Evolutionary conservation across 768 basidiomycete species (phyloP), one percentile per base, ranked within the genome.

Genomic region (Strobilomyces echinocephalus): DNA sequence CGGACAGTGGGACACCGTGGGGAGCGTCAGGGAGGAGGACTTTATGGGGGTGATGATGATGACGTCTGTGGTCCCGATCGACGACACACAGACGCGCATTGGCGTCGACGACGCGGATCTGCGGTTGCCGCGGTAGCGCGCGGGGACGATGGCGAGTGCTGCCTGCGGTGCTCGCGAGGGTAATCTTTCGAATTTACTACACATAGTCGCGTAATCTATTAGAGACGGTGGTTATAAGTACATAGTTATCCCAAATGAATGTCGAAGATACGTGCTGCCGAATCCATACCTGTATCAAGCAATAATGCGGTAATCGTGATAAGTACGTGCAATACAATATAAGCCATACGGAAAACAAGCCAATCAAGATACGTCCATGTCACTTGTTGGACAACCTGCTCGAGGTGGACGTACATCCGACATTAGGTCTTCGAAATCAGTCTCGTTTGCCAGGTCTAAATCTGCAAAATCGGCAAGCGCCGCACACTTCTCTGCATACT

Each of bases 401-500:
- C 6, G 43, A 20, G 36, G 26, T 20, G 14, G 53, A 42, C 4
- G 26, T 10, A 34, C 5, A 11, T 52, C 26, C 1, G 16, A 16
- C 30, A 46, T 21, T 2, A 30, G 28, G 24, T 62, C 69, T 30
- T 69, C 69, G 0, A 50, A 10, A 36, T 71, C 68, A 43, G 56
- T 59, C 36, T 64, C 60, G 5, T 63, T 61, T 3, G 24, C 30
- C 10, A 60, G 45, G 18, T 71, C 68, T 16, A 81, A 57, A 60
- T 80, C 78, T 20, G 76, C 78, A 54, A 81, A 78, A 18, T 79
- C 79, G 2, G 70, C 75, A 1, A 76, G 31, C 0, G 73, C 71
- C 2, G 73, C 68, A 42, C 72, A 71, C 62, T 83, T 81, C 46
- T 82, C 79, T 0, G 82, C 85, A 57, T 85, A 82, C 18, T 76